Evolutionary conservation across 768 basidiomycete genomes (phyloP), one percentile per base, ranked within the genome.

Genomic region (Kwoniella sp.): DNA sequence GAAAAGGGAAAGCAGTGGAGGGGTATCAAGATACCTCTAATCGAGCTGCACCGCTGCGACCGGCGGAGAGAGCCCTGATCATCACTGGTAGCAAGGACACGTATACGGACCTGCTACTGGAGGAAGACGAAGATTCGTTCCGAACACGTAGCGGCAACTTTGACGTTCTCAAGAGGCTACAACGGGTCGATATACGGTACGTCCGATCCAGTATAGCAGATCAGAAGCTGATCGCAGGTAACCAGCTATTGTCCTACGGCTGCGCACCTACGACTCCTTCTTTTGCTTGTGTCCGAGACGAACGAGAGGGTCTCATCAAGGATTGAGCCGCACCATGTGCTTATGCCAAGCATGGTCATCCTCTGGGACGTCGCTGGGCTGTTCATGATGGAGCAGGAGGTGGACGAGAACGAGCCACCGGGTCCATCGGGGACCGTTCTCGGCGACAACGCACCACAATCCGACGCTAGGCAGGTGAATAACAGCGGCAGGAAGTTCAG

Each of bases 121-220:
- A 65, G 29, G 61, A 69, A 11, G 67, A 65, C 48, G 67, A 69
- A 37, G 67, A 69, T 57, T 57, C 54, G 56, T 40, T 65, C 46
- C 55, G 67, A 41, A 48, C 40, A 10, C 38, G 55, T 39, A 56
- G 61, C 15, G 61, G 60, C 3, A 27, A 56, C 22, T 65, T 54
- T 38, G 49, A 37, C 14, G 54, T 55, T 1, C 11, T 65, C 15
- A 34, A 56, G 33, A 25, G 42, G 25, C 42, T 69, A 17, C 59
- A 51, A 27, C 44, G 63, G 43, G 38, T 69, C 5, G 58, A 69
- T 46, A 58, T 65, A n/a, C 29, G 67, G 67, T 65, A 40, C 19
- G 56, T 50, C 5, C 28, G 3, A 43, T 27, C 15, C 32, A 12
- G 27, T 33, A 22, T 15, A 31, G 33, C 12, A 11, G 23, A 26